Conservation (phyloP, 495 filamentous ascomycete species). For the Penicillium antarcticum region DNA sequence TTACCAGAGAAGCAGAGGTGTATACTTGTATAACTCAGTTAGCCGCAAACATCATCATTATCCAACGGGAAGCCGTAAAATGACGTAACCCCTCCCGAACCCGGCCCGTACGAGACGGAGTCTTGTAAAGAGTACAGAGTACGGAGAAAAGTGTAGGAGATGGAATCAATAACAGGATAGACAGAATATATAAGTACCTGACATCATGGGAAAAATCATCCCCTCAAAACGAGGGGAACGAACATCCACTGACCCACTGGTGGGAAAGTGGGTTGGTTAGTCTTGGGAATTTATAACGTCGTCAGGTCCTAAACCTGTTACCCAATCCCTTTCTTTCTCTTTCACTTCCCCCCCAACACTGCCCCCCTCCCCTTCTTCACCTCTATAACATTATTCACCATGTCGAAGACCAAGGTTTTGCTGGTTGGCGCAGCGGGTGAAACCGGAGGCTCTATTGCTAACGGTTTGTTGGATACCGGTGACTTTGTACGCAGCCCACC, state of each 20-base stretch:
- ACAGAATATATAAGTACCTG: background rate
- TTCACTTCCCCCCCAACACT: constrained; percentile 5
- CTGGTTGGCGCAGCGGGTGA: constrained; percentile 47
- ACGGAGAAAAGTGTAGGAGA: no score
- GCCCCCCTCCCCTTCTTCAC: constrained; percentile 5
- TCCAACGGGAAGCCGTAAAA: constrained; percentile 8
- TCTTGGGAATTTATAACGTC: constrained; percentile 37
- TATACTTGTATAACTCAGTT: no score
- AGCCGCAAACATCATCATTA: constrained; percentile 9
- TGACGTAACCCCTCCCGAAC: constrained; percentile 9
- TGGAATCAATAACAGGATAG: background rate
- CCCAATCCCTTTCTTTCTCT: constrained; percentile 13
- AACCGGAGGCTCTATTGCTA: constrained; percentile 49
- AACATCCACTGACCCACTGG: constrained; percentile 42
- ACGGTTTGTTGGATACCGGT: constrained; percentile 39
- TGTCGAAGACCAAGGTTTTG: constrained; percentile 44
- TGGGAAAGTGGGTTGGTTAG: constrained; percentile 29
- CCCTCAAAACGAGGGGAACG: constrained; percentile 28
- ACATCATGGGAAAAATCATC: constrained; percentile 1
- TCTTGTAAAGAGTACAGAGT: background rate
- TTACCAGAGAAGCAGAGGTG: no score
- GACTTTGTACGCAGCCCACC: constrained; percentile 32
- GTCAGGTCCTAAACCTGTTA: constrained; percentile 20
- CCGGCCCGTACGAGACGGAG: constrained; percentile 6
- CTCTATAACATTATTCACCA: constrained; percentile 16